Conservation (phyloP, 306 rosid species). For the Clitoria ternatea region DNA sequence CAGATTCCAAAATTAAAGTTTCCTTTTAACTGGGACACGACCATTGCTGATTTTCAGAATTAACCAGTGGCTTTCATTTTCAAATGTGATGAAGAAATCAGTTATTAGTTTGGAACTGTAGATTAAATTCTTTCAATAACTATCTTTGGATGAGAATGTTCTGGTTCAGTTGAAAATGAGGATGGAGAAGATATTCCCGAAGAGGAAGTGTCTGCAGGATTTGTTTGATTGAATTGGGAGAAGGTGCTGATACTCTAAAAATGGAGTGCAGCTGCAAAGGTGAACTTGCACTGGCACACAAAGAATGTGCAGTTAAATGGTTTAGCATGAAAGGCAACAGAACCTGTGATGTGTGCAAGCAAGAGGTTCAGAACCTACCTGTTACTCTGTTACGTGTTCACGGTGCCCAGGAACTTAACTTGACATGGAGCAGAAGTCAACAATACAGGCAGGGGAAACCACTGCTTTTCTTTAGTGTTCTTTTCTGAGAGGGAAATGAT, state of each 20-base stretch:
- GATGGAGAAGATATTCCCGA: conserved; percentile 43
- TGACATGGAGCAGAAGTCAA: conserved; percentile 33
- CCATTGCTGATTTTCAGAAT: not conserved
- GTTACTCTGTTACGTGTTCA: conserved; percentile 50
- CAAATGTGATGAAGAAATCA: conserved; percentile 16
- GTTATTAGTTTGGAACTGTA: not conserved
- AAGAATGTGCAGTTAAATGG: conserved; percentile 72
- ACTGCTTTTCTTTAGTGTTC: not conserved
- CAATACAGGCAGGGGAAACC: conserved; percentile 43
- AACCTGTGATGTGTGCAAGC: conserved; percentile 55
- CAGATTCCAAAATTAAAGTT: not conserved
- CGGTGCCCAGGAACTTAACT: not conserved
- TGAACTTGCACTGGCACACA: conserved; percentile 74
- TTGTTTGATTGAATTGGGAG: conserved; percentile 57
- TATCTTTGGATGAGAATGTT: conserved; percentile 35
- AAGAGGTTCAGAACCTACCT: conserved; percentile 41
- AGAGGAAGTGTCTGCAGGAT: conserved; percentile 47
- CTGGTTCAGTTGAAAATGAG: conserved; percentile 51
- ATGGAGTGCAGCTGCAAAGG: conserved; percentile 83
- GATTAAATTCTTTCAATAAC: conserved; percentile 26
- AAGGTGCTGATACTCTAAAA: conserved; percentile 52
- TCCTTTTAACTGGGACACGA: not conserved
- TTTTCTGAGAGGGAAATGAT: too few species aligned
- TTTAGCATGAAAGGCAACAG: conserved; percentile 66
- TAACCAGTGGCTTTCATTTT: conserved; percentile 5